Conservation (phyloP, 2,329 filamentous ascomycete species). For the Cordyceps javanica region DNA sequence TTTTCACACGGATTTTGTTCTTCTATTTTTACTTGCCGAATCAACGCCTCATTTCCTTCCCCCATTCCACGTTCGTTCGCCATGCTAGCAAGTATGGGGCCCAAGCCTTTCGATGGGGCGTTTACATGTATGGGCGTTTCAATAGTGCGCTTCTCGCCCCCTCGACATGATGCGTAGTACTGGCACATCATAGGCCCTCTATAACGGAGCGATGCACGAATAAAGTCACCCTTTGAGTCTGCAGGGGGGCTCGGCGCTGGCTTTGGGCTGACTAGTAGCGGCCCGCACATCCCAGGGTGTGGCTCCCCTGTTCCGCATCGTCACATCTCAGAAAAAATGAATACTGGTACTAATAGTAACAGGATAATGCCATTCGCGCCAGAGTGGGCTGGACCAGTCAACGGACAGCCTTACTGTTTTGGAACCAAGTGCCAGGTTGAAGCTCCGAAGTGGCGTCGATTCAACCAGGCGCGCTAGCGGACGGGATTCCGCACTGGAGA, state of each 20-base stretch:
- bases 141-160: constrained; percentile 1
- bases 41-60: not conserved
- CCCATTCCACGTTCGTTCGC: not conserved
- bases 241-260: not conserved
- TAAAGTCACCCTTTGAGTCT: not conserved
- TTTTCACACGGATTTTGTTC: not conserved
- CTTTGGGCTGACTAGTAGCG: not conserved
- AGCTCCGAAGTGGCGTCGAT: not conserved
- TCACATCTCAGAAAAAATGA: constrained; percentile 9
- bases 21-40: not conserved
- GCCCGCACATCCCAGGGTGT: not conserved
- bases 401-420: not conserved
- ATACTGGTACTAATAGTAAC: not conserved
- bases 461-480: not conserved
- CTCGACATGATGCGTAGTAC: not conserved
- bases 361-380: not conserved
- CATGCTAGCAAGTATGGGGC: not conserved
- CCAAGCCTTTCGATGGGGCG: not conserved
- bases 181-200: not conserved
- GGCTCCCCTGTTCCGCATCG: not conserved
- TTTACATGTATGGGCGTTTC: not conserved
- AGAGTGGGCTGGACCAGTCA: constrained; percentile 3
- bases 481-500: not conserved
- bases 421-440: not conserved
- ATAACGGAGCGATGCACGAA: not conserved